Base-by-base conservation (phyloP, 202 grass and related monocot species). In the Zoysia matrella region DNA sequence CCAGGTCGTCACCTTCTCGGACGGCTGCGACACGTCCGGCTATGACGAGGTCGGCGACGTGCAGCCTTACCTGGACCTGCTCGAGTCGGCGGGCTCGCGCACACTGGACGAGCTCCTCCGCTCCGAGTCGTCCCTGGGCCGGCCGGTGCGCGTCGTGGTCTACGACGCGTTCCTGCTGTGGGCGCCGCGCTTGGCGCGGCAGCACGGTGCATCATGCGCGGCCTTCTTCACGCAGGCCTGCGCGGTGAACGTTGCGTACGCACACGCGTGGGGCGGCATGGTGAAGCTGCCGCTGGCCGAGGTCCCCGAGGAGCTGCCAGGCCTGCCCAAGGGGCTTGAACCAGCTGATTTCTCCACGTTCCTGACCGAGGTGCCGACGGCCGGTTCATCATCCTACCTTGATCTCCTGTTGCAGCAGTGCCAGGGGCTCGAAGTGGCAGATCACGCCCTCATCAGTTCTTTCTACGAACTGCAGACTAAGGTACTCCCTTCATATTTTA, bases 361-460 rank as follows among this genome's bases (percentile, higher is more conserved):
- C 69, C 69, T 72, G 22, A 72, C 69, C 8, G 5, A 72, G 48
- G 8, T 39, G 22, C 22, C 22, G 22, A 22, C 22, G 49, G 52
- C 11, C 11, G 52, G 4, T 15, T 13, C 48, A 9, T 52, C 69
- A 5, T 5, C 68, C 9, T 52, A 52, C 22, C 48, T 49, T 0
- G 45, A 79, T 15, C 10, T 93, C 69, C 51, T 90, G 41, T 9
- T 88, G 67, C 61, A 41, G 1, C 87, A 90, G 82, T 93, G 85
- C 91, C 22, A 72, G 44, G 61, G 62, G 8, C 64, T 93, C 16
- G 69, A 88, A 45, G 66, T 60, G 13, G 87, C 44, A 2, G 91
- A 90, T 49, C 65, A 89, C 10, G 77, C 88, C 14, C 66, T 93
- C 46, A 50, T 93, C 55, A 93, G 90, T 41, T 90, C 91, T 4